These are phyloP conservation scores for Knoxia roxburghii DNA, from an alignment of 257 asterid genomes.

Conservation along the genomic window DNA sequence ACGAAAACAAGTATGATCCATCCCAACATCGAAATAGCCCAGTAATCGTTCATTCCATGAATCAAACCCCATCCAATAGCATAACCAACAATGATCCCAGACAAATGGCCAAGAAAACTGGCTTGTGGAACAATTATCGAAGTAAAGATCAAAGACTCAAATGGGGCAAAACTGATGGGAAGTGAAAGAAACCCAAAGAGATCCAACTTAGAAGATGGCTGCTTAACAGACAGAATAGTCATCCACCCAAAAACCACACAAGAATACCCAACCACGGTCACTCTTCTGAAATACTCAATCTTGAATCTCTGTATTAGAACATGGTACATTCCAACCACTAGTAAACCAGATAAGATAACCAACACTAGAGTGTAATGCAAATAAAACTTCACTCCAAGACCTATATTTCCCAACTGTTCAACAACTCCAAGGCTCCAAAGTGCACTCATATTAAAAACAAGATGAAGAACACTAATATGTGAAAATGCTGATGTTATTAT, in stretches of 20 bases:
- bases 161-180: constrained; percentile 92
- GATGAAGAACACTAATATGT: constrained; percentile 84
- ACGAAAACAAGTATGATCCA: constrained; percentile 66
- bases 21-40: constrained; percentile 83
- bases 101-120: constrained; percentile 85
- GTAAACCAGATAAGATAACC: constrained; percentile 75
- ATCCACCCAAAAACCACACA: constrained; percentile 99
- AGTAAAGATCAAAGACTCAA: constrained; percentile 86
- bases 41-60: constrained; percentile 87
- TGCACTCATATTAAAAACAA: constrained; percentile 90
- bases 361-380: constrained; percentile 71
- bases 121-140: constrained; percentile 97
- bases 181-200: constrained; percentile 93
- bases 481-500: constrained; percentile 84
- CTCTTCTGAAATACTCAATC: constrained; percentile 76
- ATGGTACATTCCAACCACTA: constrained; percentile 77
- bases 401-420: constrained; percentile 58
- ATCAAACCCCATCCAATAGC: constrained; percentile 88
- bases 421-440: constrained; percentile 92
- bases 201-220: constrained; percentile 79
- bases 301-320: constrained; percentile 68
- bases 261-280: constrained; percentile 95
- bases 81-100: constrained; percentile 84
- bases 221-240: constrained; percentile 84
- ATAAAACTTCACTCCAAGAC: constrained; percentile 79